phyloP scores from a whole-genome alignment of 1,284 basidiomycete species.

The Anthracocystis panici-leucophaei region DNA sequence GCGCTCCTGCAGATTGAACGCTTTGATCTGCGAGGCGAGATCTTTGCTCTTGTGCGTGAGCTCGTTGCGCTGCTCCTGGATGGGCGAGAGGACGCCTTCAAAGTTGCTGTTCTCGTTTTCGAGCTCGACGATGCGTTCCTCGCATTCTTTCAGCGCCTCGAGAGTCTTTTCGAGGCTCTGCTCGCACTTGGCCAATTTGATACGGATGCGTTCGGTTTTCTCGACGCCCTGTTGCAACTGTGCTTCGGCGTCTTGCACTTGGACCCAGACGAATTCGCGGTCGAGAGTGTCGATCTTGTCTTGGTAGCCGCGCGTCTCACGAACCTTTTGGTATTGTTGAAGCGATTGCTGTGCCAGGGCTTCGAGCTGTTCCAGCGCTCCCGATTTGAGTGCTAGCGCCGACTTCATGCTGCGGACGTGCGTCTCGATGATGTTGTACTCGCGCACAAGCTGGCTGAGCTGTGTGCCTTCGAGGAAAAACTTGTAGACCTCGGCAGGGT shows the following conservation, averaged over 20 bases:
- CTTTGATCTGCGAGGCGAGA: constrained; percentile 71
- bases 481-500: constrained; percentile 85
- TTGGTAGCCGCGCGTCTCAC: constrained; percentile 79
- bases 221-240: constrained; percentile 46
- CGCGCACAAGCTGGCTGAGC: constrained; percentile 85
- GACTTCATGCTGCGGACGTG: constrained; percentile 59
- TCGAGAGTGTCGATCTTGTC: constrained; percentile 79
- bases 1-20: constrained; percentile 43
- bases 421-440: constrained; percentile 81
- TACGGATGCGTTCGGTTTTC: constrained; percentile 41
- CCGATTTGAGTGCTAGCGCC: constrained; percentile 71
- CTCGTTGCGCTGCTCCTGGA: constrained; percentile 45
- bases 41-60: constrained; percentile 64
- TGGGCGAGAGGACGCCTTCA: constrained; percentile 37
- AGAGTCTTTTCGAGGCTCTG: constrained; percentile 32
- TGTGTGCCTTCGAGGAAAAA: constrained; percentile 96
- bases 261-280: constrained; percentile 88
- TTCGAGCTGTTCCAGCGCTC: constrained; percentile 80
- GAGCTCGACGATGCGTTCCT: constrained; percentile 35
- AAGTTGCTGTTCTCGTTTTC: constrained; percentile 60
- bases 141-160: constrained; percentile 33
- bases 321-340: constrained; percentile 78
- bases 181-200: constrained; percentile 42
- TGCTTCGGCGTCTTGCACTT: constrained; percentile 79
- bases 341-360: constrained; percentile 76